Percentiles rank a stretch among this genome's conserved stretches.
phyloP scores from a whole-genome alignment of 2,329 filamentous ascomycete species.

The Ophiognomonia clavigignenti-juglandacearum region DNA sequence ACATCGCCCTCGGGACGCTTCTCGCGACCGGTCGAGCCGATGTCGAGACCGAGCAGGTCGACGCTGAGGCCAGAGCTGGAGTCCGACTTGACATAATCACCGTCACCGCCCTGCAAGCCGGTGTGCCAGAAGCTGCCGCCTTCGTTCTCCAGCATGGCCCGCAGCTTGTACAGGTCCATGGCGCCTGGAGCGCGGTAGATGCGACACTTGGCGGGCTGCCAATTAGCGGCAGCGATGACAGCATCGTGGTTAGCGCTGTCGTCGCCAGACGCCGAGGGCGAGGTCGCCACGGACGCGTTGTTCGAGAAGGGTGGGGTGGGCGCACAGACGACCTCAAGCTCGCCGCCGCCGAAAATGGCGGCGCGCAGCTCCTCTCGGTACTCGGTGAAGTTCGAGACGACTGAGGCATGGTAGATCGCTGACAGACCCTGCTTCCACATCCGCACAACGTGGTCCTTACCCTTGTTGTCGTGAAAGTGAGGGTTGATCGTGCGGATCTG shows the following conservation, averaged over 20 bases:
- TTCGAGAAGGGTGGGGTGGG: not conserved
- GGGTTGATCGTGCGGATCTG: constrained; percentile 28
- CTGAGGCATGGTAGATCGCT: constrained; percentile 23
- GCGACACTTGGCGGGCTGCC: constrained; percentile 8
- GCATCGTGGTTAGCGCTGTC: not conserved
- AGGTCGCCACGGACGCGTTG: not conserved
- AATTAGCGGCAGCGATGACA: not conserved
- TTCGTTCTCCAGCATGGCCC: not conserved
- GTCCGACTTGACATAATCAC: no score
- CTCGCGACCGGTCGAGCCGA: no score
- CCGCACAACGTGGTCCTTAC: constrained; percentile 22
- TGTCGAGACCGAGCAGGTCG: no score
- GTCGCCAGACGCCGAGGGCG: not conserved
- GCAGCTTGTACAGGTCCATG: constrained; percentile 6
- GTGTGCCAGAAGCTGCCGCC: constrained; percentile 10
- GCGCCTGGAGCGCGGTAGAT: constrained; percentile 4
- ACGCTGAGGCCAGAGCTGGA: no score
- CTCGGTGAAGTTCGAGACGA: constrained; percentile 3
- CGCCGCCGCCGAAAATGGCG: not conserved
- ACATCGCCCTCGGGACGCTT: no score
- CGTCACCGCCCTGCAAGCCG: not conserved
- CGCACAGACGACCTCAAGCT: not conserved
- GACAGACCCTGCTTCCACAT: constrained; percentile 28
- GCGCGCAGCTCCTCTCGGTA: constrained; percentile 1
- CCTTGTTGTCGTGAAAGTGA: constrained; percentile 26